A percentile compares a stretch with the other conserved stretches of the same genome.
Evolutionary conservation across 164 flowering plant species (phyloP).

Genomic region (Liquidambar formosana): DNA sequence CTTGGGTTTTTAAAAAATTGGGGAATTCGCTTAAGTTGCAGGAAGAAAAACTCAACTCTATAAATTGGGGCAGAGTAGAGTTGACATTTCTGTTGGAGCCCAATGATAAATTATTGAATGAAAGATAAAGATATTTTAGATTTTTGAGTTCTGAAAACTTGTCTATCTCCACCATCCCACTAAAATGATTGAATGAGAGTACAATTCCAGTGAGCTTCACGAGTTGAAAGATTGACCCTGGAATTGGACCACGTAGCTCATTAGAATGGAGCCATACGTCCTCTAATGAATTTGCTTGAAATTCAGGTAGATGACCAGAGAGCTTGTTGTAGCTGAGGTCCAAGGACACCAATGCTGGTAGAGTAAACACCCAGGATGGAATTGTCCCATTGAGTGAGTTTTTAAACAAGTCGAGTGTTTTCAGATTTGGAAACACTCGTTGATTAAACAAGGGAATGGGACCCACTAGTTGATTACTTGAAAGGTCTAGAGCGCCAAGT

Average conservation of each 20-base stretch:
- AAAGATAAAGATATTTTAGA: background rate
- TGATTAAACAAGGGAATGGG: conserved; percentile 7
- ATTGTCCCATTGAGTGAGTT: conserved; percentile 9
- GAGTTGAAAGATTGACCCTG: conserved; percentile 11
- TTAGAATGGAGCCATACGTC: background rate
- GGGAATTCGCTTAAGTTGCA: conserved; percentile 12
- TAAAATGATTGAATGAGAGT: conserved; percentile 4
- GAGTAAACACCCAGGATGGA: conserved; percentile 16
- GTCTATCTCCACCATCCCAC: background rate
- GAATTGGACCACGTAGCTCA: conserved; percentile 7
- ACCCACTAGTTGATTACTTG: background rate
- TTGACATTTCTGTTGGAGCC: background rate
- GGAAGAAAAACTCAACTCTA: background rate
- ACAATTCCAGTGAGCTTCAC: background rate
- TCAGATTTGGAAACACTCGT: background rate
- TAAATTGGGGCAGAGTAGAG: background rate
- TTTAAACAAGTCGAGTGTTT: background rate
- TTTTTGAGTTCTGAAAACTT: background rate
- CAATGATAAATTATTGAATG: background rate
- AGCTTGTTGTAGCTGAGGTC: background rate
- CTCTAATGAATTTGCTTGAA: background rate
- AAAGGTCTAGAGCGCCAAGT: background rate
- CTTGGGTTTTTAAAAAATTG: background rate
- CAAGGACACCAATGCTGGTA: background rate
- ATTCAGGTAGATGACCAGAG: background rate